These are phyloP conservation scores for Candida yuanshanica DNA, from an alignment of 805 yeast species.

Conservation along the genomic window DNA sequence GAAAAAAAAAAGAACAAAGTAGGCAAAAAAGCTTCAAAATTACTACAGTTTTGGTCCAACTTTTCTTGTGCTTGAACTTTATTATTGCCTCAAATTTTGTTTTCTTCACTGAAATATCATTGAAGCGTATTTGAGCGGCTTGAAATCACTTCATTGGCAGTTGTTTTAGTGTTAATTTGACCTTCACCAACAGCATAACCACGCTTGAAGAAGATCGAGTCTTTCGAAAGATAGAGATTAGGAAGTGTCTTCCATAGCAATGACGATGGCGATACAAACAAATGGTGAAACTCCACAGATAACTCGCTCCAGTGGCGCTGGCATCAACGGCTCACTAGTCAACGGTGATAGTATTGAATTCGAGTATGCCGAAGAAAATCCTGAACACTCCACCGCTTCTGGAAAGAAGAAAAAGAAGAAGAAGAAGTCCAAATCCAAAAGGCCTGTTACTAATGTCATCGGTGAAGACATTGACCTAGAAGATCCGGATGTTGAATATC, in stretches of 20 bases:
- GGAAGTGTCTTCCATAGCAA: too few relatives aligned
- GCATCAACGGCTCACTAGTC: conserved; percentile 8
- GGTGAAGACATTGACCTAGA: conserved; percentile 29
- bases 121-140: neutral
- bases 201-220: too few relatives aligned
- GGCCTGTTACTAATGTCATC: conserved; percentile 12
- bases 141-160: neutral
- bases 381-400: conserved; percentile 2
- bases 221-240: too few relatives aligned
- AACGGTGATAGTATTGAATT: conserved; percentile 28
- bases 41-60: neutral
- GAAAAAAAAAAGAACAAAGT: neutral
- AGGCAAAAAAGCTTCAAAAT: neutral
- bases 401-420: conserved; percentile 25
- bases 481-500: conserved; percentile 59
- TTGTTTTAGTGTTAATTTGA: neutral
- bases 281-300: neutral
- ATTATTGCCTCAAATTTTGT: neutral
- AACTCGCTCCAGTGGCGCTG: neutral
- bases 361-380: conserved; percentile 20
- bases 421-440: conserved; percentile 25
- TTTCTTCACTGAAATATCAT: too few relatives aligned
- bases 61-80: neutral
- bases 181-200: too few relatives aligned
- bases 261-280: neutral